Base-by-base conservation (phyloP, 2,329 filamentous ascomycete genomes). In the Botrytis sinoallii region DNA sequence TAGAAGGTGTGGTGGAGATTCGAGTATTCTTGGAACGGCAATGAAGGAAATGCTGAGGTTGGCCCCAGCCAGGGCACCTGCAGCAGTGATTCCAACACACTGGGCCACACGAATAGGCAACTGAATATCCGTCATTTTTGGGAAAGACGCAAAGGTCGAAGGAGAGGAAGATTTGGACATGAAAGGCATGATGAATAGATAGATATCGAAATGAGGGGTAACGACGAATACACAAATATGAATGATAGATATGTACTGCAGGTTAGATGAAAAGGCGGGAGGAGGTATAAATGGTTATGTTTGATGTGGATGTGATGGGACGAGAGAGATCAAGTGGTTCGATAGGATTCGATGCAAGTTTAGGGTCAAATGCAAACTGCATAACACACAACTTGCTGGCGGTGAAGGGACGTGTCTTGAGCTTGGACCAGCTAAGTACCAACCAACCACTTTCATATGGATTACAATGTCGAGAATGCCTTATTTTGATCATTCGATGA, bases 1-100 rank as follows among this genome's bases (percentile, higher is more conserved):
- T 75, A 89, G 85, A 18, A 89, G 81, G 2, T 85, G 85, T 1
- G 86, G 84, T 1, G 89, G 89, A 0, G 87, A 85, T 74, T 87
- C 83, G 74, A 90, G 84, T 14, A 90, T 81, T 59, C 86, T 84
- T 2, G 88, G 88, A 2, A 88, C 78, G n/a, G 83, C 75, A 73
- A 84, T 81, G 78, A 83, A 77, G 9, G 86, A 88, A 71, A 85
- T 74, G 61, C 81, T 77, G 64, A 84, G 76, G 66, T 79, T 81
- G 73, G 80, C 77, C 68, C 84, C 85, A 12, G 82, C 79, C 4
- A 86, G 78, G 72, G 85, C 83, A 35, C 85, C 84, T 55, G 86
- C 84, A 64, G 85, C 77, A 46, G 88, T 86, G 75, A 90, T 83
- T 73, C 86, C 85, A 9, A 87, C 78, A 16, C 84, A 83, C 79